Evolutionary conservation across 2,329 filamentous ascomycete genomes (phyloP).

Genomic region (Fusarium xyrophilum): DNA sequence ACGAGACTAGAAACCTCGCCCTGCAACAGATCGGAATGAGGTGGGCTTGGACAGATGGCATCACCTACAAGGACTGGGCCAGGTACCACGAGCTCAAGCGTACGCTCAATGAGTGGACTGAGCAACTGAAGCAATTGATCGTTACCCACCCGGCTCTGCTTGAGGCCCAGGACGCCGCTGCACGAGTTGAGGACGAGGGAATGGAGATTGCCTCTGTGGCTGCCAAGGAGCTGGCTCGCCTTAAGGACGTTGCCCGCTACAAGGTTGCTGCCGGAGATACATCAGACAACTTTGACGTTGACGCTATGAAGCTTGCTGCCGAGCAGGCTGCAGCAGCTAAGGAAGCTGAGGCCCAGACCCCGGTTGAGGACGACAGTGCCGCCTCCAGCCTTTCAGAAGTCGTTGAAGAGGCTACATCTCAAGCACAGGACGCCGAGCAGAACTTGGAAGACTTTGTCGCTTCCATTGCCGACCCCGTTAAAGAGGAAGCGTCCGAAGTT

Average conservation of each 20-base stretch:
- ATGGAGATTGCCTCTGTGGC: constrained; percentile 82
- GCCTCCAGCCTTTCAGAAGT: constrained; percentile 22
- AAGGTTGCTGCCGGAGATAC: constrained; percentile 79
- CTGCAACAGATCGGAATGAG: constrained; percentile 91
- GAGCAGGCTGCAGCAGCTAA: constrained; percentile 45
- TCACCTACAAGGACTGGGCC: constrained; percentile 97
- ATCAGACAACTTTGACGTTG: constrained; percentile 79
- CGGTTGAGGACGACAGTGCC: constrained; percentile 40
- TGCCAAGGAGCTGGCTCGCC: constrained; percentile 77
- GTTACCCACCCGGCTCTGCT: constrained; percentile 74
- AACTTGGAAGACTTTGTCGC: constrained; percentile 34
- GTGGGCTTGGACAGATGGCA: constrained; percentile 94
- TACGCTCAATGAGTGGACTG: constrained; percentile 83
- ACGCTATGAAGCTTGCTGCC: constrained; percentile 65
- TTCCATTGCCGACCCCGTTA: constrained; percentile 22
- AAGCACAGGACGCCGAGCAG: constrained; percentile 23
- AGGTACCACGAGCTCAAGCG: constrained; percentile 90
- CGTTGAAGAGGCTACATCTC: constrained; percentile 19
- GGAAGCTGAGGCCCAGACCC: constrained; percentile 28
- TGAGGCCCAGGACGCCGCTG: constrained; percentile 70
- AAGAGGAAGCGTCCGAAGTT: constrained; percentile 17
- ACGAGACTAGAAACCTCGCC: constrained; percentile 81
- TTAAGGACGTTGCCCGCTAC: constrained; percentile 86
- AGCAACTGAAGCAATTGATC: constrained; percentile 79
- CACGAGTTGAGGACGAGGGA: constrained; percentile 75